Evolutionary conservation across 352 stramenopile genomes (phyloP), one percentile per base, ranked within the genome.

Genomic region (Phytophthora fragariae): DNA sequence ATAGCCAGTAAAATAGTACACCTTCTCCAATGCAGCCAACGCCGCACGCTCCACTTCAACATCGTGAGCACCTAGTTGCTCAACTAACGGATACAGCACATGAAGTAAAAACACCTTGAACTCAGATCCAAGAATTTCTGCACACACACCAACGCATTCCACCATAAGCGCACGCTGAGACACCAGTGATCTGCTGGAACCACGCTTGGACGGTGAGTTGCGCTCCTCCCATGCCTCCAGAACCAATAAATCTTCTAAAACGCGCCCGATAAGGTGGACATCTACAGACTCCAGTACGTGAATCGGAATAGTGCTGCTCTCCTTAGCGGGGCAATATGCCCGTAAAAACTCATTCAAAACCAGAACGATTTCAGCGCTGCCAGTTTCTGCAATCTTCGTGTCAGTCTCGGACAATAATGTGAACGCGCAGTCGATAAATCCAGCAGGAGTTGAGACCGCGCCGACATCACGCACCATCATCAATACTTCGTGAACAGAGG

Each of bases 51-150:
- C 85, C 37, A 97, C 84, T 70, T 90, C 75, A 5, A 85, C 66
- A 17, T 77, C 78, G 1, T 72, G 78, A 6, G 88, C 86, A 1
- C 87, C 89, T 11, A 97, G 77, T 46, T 96, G 92, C 65, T 96
- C 90, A n/a, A 95, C 88, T 49, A 97, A 55, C n/a, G 84, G 85
- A 65, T 95, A 96, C 35, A 97, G 57, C 12, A 85, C 79, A 57
- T 93, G 77, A 10, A 97, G 75, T 41, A 97, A 62, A 52, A 96
- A 92, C 9, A 83, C 29, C 5, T 70, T 71, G 35, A 95, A 95
- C 35, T 84, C 75, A 1, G n/a, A 21, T 0, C 75, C 70, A 46
- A 90, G 66, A 35, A 93, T 82, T 67, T 97, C 78, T 2, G 84
- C 89, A 68, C 88, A 94, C 15, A 92, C 67, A 24, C 88, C 89